Percentiles rank a stretch among this genome's conserved stretches.
Conservation (phyloP, 495 filamentous ascomycete species). For the Talaromyces liani region DNA sequence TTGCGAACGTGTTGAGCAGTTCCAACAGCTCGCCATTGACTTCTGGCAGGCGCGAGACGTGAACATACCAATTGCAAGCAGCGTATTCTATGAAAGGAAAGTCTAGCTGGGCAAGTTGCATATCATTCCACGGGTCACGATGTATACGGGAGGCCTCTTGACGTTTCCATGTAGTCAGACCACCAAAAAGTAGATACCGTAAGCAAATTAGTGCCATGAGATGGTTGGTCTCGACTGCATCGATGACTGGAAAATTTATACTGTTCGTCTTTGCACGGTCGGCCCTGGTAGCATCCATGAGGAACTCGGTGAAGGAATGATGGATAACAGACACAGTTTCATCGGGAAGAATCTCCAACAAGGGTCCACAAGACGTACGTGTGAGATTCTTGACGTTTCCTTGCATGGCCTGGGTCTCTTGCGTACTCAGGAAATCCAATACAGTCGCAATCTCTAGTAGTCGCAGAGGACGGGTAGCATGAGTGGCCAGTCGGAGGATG, state of each 20-base stretch:
- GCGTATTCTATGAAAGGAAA: constrained; percentile 17
- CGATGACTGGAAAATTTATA: background rate
- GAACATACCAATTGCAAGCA: constrained; percentile 16
- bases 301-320: constrained; percentile 49
- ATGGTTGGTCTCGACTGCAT: no score
- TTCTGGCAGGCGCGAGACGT: constrained; percentile 11
- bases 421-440: constrained; percentile 18
- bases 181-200: no score
- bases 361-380: constrained; percentile 35
- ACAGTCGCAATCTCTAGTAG: constrained; percentile 40
- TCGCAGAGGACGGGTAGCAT: constrained; percentile 14
- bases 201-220: no score
- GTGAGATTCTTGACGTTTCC: constrained; percentile 7
- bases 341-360: constrained; percentile 42
- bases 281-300: constrained; percentile 11
- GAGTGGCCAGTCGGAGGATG: constrained; percentile 19
- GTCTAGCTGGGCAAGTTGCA: background rate
- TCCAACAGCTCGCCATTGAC: constrained; percentile 1
- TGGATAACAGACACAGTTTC: constrained; percentile 44
- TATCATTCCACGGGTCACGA: background rate
- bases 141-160: background rate
- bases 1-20: background rate
- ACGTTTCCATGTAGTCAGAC: no score
- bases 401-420: background rate
- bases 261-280: background rate